Percentiles rank a stretch among this genome's conserved stretches.
phyloP scores from a whole-genome alignment of 306 rosid species.

The Cicer chorassanicum region DNA sequence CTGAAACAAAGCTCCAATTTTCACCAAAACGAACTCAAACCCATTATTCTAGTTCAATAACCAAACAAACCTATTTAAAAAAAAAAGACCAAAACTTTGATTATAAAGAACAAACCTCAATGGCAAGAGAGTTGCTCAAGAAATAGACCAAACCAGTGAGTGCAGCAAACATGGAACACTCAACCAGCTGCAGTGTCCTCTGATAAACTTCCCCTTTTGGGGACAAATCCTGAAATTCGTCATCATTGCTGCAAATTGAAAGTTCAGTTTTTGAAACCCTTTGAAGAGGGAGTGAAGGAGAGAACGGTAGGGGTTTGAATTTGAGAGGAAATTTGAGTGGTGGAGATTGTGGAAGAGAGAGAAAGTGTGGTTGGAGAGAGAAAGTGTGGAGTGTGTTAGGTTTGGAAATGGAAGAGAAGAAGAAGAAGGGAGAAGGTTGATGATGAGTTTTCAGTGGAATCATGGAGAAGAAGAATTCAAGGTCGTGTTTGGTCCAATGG shows the following conservation, averaged over 20 bases:
- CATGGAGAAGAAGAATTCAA: neutral
- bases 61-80: neutral
- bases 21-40: neutral
- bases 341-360: constrained; percentile 17
- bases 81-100: neutral
- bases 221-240: constrained; percentile 65
- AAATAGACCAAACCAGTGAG: constrained; percentile 93
- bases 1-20: constrained; percentile 27
- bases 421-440: neutral
- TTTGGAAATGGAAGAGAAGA: neutral
- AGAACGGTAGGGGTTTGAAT: constrained; percentile 5
- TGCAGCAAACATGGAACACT: constrained; percentile 98
- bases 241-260: constrained; percentile 46
- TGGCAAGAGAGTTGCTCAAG: constrained; percentile 88
- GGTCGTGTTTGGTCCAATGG: neutral
- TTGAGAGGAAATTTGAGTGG: neutral
- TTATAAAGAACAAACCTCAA: constrained; percentile 65
- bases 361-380: constrained; percentile 4
- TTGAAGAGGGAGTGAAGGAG: constrained; percentile 40
- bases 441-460: constrained; percentile 12
- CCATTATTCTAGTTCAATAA: constrained; percentile 2
- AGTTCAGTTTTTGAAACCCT: constrained; percentile 54
- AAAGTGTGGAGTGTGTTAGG: neutral
- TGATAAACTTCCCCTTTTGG: constrained; percentile 65
- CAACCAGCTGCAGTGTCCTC: constrained; percentile 89